phyloP scores from a whole-genome alignment of 176 grass and related monocot genomes.

The Melocanna baccifera region DNA sequence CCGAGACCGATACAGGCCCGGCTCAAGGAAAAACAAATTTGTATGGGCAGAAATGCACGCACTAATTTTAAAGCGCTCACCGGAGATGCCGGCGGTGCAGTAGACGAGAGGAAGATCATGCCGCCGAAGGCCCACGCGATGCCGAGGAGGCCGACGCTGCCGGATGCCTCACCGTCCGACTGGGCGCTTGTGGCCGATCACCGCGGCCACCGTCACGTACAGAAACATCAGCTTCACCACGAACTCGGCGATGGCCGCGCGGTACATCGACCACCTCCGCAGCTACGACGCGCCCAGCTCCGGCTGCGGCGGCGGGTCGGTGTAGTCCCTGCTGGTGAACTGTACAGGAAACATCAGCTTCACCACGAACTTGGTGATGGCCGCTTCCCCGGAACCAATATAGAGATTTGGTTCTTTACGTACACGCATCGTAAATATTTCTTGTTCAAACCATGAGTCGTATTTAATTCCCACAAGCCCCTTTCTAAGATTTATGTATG shows the following conservation, averaged over 20 bases:
- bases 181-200: conserved; percentile 40
- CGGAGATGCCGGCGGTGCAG: conserved; percentile 75
- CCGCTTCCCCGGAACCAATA: not conserved
- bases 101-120: conserved; percentile 78
- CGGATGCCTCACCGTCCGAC: not conserved
- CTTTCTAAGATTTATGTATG: not conserved
- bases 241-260: conserved; percentile 52
- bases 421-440: too few species aligned
- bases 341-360: too few species aligned
- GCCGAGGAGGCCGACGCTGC: conserved; percentile 32
- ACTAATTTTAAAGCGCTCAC: not conserved
- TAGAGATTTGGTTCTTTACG: not conserved
- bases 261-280: conserved; percentile 45
- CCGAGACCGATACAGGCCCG: too few species aligned
- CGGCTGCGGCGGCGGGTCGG: conserved; percentile 16
- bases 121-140: conserved; percentile 56
- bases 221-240: conserved; percentile 50
- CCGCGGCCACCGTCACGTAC: conserved; percentile 46
- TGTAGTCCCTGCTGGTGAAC: not conserved
- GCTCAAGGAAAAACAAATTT: not conserved
- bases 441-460: not conserved
- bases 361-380: too few species aligned
- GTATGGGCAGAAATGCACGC: not conserved
- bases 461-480: not conserved
- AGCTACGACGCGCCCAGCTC: conserved; percentile 30